phyloP scores from a whole-genome alignment of 2,329 filamentous ascomycete species.

The Colletotrichum simmondsii region DNA sequence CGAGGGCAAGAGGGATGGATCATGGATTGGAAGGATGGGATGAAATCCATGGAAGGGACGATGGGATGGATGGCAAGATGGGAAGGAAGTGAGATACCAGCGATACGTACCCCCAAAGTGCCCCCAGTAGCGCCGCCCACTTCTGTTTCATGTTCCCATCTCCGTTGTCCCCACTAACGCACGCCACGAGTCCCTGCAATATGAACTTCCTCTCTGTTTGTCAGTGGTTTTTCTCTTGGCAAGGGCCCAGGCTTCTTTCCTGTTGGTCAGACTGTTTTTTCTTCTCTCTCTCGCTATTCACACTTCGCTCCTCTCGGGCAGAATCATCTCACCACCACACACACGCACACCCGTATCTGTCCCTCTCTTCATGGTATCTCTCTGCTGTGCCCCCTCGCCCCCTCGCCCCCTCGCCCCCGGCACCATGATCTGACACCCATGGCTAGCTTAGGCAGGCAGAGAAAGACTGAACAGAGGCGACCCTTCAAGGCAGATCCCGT shows the following conservation, averaged over 20 bases:
- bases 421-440: neutral
- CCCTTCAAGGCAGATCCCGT: neutral
- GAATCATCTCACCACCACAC: neutral
- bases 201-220: neutral
- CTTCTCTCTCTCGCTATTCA: neutral
- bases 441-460: neutral
- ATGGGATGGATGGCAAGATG: neutral
- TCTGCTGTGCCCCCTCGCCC: neutral
- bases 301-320: neutral
- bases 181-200: conserved; percentile 34
- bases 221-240: conserved; percentile 1
- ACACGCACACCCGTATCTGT: neutral
- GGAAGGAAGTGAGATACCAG: too few species aligned
- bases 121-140: conserved; percentile 19
- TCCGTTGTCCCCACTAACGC: conserved; percentile 29
- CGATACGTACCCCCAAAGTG: too few species aligned
- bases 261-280: neutral
- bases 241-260: neutral
- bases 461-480: neutral
- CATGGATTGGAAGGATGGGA: neutral
- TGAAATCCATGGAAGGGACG: neutral
- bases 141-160: conserved; percentile 32
- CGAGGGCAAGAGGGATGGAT: neutral
- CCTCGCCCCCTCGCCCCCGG: neutral
- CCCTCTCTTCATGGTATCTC: neutral